Evolutionary conservation across 2,329 filamentous ascomycete genomes (phyloP), one percentile per base, ranked within the genome.

Genomic region (Aspergillus fumigatus): DNA sequence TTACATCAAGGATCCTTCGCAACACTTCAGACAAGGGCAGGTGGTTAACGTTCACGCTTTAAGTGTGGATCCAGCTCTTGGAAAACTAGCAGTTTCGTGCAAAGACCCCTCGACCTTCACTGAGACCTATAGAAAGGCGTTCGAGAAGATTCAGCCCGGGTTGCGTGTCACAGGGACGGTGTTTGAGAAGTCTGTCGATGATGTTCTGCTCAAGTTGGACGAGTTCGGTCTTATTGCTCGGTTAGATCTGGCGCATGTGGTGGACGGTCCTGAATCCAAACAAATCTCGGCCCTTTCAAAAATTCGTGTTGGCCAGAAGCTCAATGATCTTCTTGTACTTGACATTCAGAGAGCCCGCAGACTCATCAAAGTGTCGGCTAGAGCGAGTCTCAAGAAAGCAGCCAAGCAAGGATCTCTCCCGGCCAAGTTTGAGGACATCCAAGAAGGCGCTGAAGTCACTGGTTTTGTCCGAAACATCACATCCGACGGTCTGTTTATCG

Each of bases 21-120:
- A 95, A 67, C 92, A 97, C 74, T 99, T 99, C 78, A 86, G 88
- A 38, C 77, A 86, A 47, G 95, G 94, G 0, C 94, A 99, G 72
- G 93, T 96, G 1, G 88, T 99, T 62, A 95, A 86, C 67, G 89
- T 97, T 21, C 90, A 93, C 67, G 86, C 95, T n/a, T 75, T 96
- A 35, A 89, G 88, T 51, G 85, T 97, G 51, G 86, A 96, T 64
- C 78, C 86, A 1, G 85, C 88, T 56, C 79, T 83, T 41, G 81
- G 82, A 59, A 87, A 88, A 63, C 83, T 99, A 62, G 84, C 90
- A 40, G 89, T 99, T 4, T 96, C 93, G 21, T 99, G 94, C 81
- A 96, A 96, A 74, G 92, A 96, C 64, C 89, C 90, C 8, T 84
- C 87, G 26, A 84, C 85, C 0, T 90, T 94, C 66, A 88, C 89